Percentiles rank a stretch among this genome's conserved stretches.
These are phyloP conservation scores for Colletotrichum sp. DNA, from an alignment of 2,329 filamentous ascomycete genomes.

Conservation along the genomic window DNA sequence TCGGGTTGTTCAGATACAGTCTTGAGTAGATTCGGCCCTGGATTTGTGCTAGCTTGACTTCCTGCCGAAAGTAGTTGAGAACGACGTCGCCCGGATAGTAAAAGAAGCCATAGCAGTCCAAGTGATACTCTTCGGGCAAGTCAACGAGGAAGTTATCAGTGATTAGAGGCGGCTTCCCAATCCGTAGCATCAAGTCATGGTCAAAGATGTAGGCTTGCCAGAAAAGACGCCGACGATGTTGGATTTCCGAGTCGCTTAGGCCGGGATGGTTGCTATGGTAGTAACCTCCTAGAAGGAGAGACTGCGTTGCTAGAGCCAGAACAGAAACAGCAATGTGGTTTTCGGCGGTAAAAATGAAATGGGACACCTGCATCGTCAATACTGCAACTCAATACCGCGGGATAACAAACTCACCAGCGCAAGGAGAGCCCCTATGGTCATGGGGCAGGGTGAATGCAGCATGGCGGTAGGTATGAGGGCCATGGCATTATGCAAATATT, in stretches of 20 bases:
- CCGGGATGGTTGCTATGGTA: background rate
- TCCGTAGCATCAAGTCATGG: constrained; percentile 7
- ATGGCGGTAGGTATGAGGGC: background rate
- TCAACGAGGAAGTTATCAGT: constrained; percentile 13
- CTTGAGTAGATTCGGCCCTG: background rate
- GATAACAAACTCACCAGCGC: background rate
- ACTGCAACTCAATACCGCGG: no score
- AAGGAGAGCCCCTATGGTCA: constrained; percentile 1
- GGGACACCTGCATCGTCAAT: background rate
- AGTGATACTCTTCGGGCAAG: constrained; percentile 10
- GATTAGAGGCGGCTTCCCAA: constrained; percentile 16
- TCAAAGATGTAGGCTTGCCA: constrained; percentile 12
- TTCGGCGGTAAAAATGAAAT: constrained; percentile 9
- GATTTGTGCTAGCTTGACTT: constrained; percentile 11
- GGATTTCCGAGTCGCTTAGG: background rate
- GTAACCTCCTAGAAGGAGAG: constrained; percentile 1
- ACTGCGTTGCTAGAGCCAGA: background rate
- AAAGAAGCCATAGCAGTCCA: constrained; percentile 7
- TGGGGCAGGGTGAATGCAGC: background rate
- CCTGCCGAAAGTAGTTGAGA: constrained; percentile 13
- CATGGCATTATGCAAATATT: background rate
- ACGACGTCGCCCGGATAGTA: constrained; percentile 8
- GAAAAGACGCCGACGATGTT: constrained; percentile 7
- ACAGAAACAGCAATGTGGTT: constrained; percentile 3
- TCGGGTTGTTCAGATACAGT: background rate